phyloP scores from a whole-genome alignment of 257 asterid genomes.

The Solanum chmielewskii region DNA sequence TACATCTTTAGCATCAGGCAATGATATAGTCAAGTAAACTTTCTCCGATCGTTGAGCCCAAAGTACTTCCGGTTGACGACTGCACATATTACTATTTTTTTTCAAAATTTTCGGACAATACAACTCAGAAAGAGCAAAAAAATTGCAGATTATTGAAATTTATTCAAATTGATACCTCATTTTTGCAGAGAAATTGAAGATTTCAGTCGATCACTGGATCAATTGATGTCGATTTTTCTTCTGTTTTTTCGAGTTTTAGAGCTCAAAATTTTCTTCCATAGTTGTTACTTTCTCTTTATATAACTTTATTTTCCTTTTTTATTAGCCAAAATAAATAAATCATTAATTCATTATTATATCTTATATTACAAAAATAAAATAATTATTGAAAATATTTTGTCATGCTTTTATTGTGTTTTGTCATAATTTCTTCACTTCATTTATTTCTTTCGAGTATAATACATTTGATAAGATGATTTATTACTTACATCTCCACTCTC shows the following conservation, averaged over 20 bases:
- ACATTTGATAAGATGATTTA: too few species aligned
- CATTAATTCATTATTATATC: not conserved
- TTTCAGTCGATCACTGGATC: not conserved
- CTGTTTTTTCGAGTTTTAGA: not conserved
- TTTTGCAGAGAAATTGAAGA: not conserved
- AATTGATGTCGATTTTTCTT: not conserved
- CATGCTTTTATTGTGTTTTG: not conserved
- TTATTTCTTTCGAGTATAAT: too few species aligned
- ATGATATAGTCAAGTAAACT: slow-evolving; percentile 64
- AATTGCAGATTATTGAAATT: not conserved
- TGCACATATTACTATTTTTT: slow-evolving; percentile 3
- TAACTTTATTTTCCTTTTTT: not conserved
- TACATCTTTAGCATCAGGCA: slow-evolving; percentile 75
- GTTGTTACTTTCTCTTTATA: not conserved
- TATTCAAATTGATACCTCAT: not conserved
- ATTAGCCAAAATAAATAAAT: not conserved
- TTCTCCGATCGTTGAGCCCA: slow-evolving; percentile 89
- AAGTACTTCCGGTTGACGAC: slow-evolving; percentile 80
- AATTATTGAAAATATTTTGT: too few species aligned
- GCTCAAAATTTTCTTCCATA: not conserved
- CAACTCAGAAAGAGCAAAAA: not conserved
- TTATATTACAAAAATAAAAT: too few species aligned
- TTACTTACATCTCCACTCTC: too few species aligned
- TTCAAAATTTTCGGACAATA: not conserved
- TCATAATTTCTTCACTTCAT: too few species aligned